Conservation (phyloP, 768 basidiomycete genomes). For the Sporobolomyces pararoseus region DNA sequence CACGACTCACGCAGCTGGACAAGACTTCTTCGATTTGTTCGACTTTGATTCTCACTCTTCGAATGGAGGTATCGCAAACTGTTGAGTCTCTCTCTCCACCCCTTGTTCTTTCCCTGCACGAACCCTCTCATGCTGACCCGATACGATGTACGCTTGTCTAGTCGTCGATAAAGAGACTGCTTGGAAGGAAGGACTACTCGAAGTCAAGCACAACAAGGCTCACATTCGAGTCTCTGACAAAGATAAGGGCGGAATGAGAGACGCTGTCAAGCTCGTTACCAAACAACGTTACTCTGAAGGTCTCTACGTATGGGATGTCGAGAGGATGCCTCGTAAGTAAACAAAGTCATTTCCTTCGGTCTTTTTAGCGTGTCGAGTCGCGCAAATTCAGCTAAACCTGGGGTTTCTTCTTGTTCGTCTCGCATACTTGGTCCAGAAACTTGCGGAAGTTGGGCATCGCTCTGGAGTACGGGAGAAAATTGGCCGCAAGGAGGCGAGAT, state of each 20-base stretch:
- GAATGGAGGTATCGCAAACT: constrained; percentile 28
- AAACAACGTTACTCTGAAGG: constrained; percentile 21
- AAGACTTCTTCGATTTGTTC: constrained; percentile 27
- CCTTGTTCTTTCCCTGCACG: neutral
- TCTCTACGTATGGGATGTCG: constrained; percentile 21
- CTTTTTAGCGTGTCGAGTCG: neutral
- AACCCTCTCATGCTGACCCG: too few relatives aligned
- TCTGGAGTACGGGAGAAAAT: constrained; percentile 21
- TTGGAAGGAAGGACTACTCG: constrained; percentile 13
- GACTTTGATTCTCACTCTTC: neutral
- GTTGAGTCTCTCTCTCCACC: too few relatives aligned
- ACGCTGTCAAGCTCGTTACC: constrained; percentile 18
- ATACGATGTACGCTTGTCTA: neutral
- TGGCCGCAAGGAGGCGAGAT: constrained; percentile 23
- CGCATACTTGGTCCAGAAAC: too few relatives aligned
- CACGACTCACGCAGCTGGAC: constrained; percentile 6
- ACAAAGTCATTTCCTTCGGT: neutral
- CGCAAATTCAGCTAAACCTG: neutral
- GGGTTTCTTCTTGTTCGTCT: neutral
- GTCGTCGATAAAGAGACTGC: constrained; percentile 20
- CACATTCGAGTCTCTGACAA: constrained; percentile 24
- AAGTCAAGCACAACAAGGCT: constrained; percentile 19
- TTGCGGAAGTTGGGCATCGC: too few relatives aligned
- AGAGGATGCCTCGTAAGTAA: constrained; percentile 4
- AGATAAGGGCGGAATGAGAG: neutral